These are phyloP conservation scores for Acidomyces sp. DNA, from an alignment of 495 filamentous ascomycete genomes.

Conservation along the genomic window DNA sequence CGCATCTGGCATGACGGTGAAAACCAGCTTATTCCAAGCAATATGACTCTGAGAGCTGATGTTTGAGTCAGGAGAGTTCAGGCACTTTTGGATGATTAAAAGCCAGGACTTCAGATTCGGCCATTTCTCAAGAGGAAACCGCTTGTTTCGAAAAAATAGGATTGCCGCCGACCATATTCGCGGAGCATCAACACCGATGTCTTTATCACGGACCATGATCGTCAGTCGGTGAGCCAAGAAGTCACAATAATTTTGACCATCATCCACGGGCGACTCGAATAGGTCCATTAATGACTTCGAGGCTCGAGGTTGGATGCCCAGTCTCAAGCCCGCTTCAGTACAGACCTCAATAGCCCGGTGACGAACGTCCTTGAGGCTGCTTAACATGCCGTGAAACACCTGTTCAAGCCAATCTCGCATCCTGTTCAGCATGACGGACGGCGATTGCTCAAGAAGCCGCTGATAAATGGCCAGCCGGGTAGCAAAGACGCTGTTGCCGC, in stretches of 20 bases:
- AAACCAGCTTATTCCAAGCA: constrained; percentile 76
- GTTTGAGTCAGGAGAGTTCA: constrained; percentile 61
- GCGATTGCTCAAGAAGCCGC: constrained; percentile 56
- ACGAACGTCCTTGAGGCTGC: constrained; percentile 61
- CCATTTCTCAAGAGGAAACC: constrained; percentile 54
- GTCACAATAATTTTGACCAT: constrained; percentile 47
- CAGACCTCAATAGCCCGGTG: constrained; percentile 61
- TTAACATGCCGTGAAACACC: constrained; percentile 68
- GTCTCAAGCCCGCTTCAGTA: constrained; percentile 45
- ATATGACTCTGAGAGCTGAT: constrained; percentile 64
- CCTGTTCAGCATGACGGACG: constrained; percentile 47
- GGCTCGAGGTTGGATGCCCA: constrained; percentile 52
- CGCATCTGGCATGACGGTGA: constrained; percentile 48
- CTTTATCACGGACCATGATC: constrained; percentile 52
- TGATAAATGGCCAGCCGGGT: constrained; percentile 65
- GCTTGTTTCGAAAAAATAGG: constrained; percentile 54
- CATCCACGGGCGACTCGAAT: constrained; percentile 47
- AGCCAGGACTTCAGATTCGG: constrained; percentile 60
- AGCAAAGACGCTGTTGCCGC: constrained; percentile 61
- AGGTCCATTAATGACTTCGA: constrained; percentile 51
- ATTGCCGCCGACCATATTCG: constrained; percentile 78
- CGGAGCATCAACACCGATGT: constrained; percentile 57
- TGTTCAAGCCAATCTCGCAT: constrained; percentile 61
- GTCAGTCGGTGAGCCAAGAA: constrained; percentile 53
- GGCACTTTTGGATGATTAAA: constrained; percentile 62